Conservation (phyloP, 2,329 filamentous ascomycete species). For the Trichoderma sp. region DNA sequence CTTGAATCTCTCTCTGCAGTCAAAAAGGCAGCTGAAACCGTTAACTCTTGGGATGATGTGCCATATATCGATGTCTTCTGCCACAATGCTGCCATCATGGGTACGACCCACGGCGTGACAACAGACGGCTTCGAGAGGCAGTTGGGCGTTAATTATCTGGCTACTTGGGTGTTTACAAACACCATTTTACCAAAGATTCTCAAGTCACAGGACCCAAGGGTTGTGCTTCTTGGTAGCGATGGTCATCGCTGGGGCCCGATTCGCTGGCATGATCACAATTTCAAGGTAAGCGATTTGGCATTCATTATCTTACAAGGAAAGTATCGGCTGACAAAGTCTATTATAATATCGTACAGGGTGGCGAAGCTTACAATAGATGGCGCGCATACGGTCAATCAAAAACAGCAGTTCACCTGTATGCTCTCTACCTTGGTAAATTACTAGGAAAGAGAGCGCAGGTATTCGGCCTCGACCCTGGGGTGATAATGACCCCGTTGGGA, state of each 20-base stretch:
- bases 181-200: neutral
- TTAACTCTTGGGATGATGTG: slow-evolving; percentile 25
- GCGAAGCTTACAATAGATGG: neutral
- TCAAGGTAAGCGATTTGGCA: neutral
- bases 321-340: neutral
- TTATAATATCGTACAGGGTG: neutral
- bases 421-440: slow-evolving; percentile 13
- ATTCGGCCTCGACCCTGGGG: slow-evolving; percentile 37
- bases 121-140: neutral
- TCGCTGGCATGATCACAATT: neutral
- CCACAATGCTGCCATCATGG: slow-evolving; percentile 46
- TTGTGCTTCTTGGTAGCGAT: neutral
- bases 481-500: slow-evolving; percentile 29
- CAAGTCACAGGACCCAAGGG: neutral
- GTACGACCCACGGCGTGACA: slow-evolving; percentile 25
- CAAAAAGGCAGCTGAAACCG: slow-evolving; percentile 37
- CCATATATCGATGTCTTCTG: slow-evolving; percentile 39
- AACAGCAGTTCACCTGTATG: neutral
- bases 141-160: neutral
- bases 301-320: neutral
- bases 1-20: slow-evolving; percentile 38
- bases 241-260: neutral
- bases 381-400: neutral
- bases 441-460: slow-evolving; percentile 35
- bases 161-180: neutral